These are phyloP conservation scores for Psophocarpus tetragonolobus DNA, from an alignment of 306 rosid genomes.

Conservation along the genomic window DNA sequence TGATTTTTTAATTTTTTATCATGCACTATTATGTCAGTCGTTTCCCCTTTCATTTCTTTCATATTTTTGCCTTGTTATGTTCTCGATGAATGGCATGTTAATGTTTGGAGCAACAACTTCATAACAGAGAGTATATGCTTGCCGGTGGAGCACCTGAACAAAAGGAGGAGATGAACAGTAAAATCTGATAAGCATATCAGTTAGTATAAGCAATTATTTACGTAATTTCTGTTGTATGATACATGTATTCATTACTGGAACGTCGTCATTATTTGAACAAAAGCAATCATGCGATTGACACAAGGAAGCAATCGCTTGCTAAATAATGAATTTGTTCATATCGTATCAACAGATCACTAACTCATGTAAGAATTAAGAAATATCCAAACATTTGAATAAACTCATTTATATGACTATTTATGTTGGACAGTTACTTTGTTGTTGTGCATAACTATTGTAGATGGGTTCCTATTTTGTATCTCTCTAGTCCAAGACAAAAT, in stretches of 20 bases:
- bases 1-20: background rate
- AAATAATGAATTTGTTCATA: background rate
- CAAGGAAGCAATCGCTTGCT: background rate
- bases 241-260: conserved; percentile 12
- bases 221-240: conserved; percentile 9
- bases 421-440: background rate
- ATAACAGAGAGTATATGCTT: conserved; percentile 62
- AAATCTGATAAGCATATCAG: conserved; percentile 29
- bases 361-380: background rate
- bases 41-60: conserved; percentile 15
- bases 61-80: conserved; percentile 6
- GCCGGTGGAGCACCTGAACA: conserved; percentile 46
- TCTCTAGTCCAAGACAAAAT: background rate
- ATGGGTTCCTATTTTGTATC: background rate
- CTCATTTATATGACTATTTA: background rate
- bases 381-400: background rate
- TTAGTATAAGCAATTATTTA: conserved; percentile 15
- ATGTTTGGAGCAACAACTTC: background rate
- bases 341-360: background rate
- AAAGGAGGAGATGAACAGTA: conserved; percentile 31
- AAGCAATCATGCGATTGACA: conserved; percentile 13
- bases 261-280: conserved; percentile 31
- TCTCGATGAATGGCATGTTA: conserved; percentile 1
- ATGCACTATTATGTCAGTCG: background rate
- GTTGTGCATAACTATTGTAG: background rate